Conservation (phyloP, 805 yeast genomes). For the Zygotorulaspora florentina region DNA sequence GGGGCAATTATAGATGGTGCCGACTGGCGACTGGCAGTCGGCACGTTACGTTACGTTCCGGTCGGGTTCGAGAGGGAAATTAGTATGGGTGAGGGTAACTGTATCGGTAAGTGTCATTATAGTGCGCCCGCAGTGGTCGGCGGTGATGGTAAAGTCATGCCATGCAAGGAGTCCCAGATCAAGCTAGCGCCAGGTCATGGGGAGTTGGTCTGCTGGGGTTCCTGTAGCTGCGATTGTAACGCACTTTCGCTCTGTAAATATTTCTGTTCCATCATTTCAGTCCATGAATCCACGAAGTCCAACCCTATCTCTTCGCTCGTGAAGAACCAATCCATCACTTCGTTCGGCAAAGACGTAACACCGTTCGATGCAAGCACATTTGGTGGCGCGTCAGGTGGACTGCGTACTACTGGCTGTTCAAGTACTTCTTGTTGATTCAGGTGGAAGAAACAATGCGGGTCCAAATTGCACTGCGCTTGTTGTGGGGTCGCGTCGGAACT, state of each 20-base stretch:
- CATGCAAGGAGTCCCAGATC: neutral
- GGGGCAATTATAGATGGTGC: no score
- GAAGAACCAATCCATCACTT: constrained; percentile 49
- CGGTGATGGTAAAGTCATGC: no score
- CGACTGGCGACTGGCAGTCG: no score
- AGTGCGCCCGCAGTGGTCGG: no score
- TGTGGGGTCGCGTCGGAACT: neutral
- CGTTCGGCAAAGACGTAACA: constrained; percentile 16
- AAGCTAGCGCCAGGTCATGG: neutral
- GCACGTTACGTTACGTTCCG: no score
- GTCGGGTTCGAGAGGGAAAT: no score
- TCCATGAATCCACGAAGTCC: constrained; percentile 71
- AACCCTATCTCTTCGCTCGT: constrained; percentile 48
- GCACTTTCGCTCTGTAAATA: constrained; percentile 25
- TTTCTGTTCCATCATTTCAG: constrained; percentile 72
- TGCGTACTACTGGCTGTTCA: neutral
- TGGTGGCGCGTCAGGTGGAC: no score
- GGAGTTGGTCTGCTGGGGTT: neutral
- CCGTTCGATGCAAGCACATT: neutral
- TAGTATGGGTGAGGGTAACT: no score
- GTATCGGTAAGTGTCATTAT: no score
- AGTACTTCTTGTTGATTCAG: neutral
- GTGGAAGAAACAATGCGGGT: neutral
- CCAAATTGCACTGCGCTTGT: neutral
- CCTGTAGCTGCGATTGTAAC: neutral